Evolutionary conservation across 345 rosid species (phyloP), one percentile per base, ranked within the genome.

Genomic region (Barbarea vulgaris): DNA sequence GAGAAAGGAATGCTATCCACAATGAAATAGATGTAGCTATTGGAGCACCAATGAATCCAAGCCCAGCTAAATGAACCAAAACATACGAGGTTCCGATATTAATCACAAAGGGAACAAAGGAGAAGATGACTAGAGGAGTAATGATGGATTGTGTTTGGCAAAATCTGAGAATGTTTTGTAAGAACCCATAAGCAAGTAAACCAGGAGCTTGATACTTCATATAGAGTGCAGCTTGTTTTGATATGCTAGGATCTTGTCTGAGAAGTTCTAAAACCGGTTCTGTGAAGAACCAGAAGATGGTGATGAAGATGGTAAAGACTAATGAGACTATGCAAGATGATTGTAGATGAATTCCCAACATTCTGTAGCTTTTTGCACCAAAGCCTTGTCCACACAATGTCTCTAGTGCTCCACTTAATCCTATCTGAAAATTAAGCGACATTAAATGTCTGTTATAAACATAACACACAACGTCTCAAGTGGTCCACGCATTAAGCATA

Each of bases 371-470:
- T 67, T 84, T 81, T 34, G 98, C 90, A 7, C 93, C 97, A 79
- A 83, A 93, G 12, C 82, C 92, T 86, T 91, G 98, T 10, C 98
- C 97, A 75, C 98, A 93, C 0, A 93, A 84, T 15, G 97, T 93
- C 77, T 93, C 98, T 6, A 93, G 80, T 41, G 91, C 87, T 64
- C 96, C 96, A 81, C 95, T 90, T 69, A 87, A 69, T 6, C 97
- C 96, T 33, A 52, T 55, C 98, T 91, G 48, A 37, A 51, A 50
- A 17, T 4, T 17, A 9, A 64, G 36, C 6, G 59, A 68, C 42
- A 72, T n/a, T 25, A 13, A 37, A 39, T 53, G 5, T 9, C 11
- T 55, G 21, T 19, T 37, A 57, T 27, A 36, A 24, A 28, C 31
- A 69, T n/a, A 22, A 8, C 9, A 42, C 6, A 5, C 33, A 30